Evolutionary conservation across 2,329 filamentous ascomycete genomes (phyloP), one percentile per base, ranked within the genome.

Genomic region (Fusarium zealandicum): DNA sequence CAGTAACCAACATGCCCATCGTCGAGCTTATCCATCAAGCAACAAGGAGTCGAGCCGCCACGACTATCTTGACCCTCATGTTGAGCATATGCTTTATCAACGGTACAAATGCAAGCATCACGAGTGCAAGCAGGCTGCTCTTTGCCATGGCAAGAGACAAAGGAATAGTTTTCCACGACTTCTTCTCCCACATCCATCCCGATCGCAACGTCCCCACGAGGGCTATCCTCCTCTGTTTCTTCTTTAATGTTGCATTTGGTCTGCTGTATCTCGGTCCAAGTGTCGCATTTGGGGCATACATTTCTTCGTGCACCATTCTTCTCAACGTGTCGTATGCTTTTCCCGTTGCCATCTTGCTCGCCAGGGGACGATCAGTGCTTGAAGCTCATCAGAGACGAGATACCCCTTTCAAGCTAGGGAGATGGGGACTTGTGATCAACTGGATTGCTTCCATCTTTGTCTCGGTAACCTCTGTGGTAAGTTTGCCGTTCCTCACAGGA

Each of bases 51-150:
- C 70, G 72, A 3, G 73, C 70, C 1, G 76, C 68, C 1, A 70
- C 76, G 6, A 75, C 75, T 9, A 57, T 79, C 4, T 42, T 80
- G 28, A 72, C 72, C 17, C 64, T 79, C 22, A 72, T 76, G 61
- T 62, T 79, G 1, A 69, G 68, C 1, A 60, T 79, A 0, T 78
- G 76, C 54, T 78, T 80, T 45, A 69, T 79, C 42, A 76, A 78
- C 27, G 77, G 77, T 5, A 76, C 75, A 22, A 74, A 72, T 13
- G 76, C 75, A 8, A 74, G 73, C 43, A 69, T 76, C n/a, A 78
- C 76, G 6, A 76, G 71, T 51, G 75, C 71, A 2, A 77, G 72
- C 30, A 66, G 78, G 14, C 69, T 80, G 16, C 63, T 76, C 11
- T 79, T 70, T 61, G 66, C 76, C 6, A 59, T 60, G 56, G 52